Conservation (phyloP, 129 eudicot species). For the Mikania micrantha region DNA sequence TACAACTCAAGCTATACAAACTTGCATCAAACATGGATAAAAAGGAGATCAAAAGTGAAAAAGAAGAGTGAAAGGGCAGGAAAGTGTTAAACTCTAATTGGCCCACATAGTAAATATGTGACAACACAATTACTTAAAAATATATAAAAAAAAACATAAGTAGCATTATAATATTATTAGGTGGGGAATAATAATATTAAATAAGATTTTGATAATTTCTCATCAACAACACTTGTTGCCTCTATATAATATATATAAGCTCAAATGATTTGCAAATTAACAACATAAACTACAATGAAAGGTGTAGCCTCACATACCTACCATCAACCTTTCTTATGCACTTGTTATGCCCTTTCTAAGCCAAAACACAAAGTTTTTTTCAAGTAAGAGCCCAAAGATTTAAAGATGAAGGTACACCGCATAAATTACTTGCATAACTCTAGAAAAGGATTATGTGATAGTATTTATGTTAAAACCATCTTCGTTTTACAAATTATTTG, state of each 20-base stretch:
- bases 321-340: neutral
- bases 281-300: neutral
- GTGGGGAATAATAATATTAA: neutral
- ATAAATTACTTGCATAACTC: neutral
- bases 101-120: slow-evolving; percentile 19
- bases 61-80: neutral
- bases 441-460: neutral
- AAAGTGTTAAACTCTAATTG: slow-evolving; percentile 22
- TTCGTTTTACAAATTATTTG: neutral
- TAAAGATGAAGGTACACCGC: slow-evolving; percentile 29
- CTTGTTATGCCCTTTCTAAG: slow-evolving; percentile 14
- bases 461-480: neutral
- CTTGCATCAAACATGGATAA: slow-evolving; percentile 14
- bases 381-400: slow-evolving; percentile 37
- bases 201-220: neutral
- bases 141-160: neutral
- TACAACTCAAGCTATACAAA: too few species aligned
- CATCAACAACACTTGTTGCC: neutral
- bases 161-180: slow-evolving; percentile 18
- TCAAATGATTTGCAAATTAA: neutral
- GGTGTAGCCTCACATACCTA: slow-evolving; percentile 12
- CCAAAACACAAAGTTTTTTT: slow-evolving; percentile 25
- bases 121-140: slow-evolving; percentile 10
- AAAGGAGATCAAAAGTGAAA: slow-evolving; percentile 17
- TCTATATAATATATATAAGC: slow-evolving; percentile 31